These are phyloP conservation scores for Penicillium sp. DNA, from an alignment of 2,329 filamentous ascomycete genomes.

Conservation along the genomic window DNA sequence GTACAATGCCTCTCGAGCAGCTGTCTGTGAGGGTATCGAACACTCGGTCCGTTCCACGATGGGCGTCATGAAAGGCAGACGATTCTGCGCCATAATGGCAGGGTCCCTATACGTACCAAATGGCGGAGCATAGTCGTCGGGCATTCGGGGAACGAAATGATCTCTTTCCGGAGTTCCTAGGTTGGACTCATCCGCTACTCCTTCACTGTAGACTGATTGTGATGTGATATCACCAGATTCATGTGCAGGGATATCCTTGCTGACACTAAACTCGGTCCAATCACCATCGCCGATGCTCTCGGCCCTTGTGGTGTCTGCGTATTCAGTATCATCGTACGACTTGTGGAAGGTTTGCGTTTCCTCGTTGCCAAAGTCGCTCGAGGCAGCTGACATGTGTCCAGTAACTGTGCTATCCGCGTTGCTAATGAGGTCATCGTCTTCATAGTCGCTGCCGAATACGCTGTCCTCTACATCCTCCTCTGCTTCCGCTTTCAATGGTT, in stretches of 20 bases:
- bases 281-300: constrained; percentile 65
- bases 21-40: constrained; percentile 64
- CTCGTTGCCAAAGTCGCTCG: constrained; percentile 67
- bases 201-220: constrained; percentile 24
- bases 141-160: constrained; percentile 64
- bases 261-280: constrained; percentile 85
- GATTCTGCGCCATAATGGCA: constrained; percentile 78
- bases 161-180: constrained; percentile 41
- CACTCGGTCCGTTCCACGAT: constrained; percentile 95
- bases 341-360: constrained; percentile 43
- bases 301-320: constrained; percentile 41
- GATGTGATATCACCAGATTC: constrained; percentile 19
- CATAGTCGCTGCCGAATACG: constrained; percentile 65
- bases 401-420: constrained; percentile 81
- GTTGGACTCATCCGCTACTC: constrained; percentile 28
- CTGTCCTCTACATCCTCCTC: constrained; percentile 59
- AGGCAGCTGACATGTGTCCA: constrained; percentile 64
- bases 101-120: constrained; percentile 79
- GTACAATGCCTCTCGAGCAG: constrained; percentile 57
- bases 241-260: constrained; percentile 64
- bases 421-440: constrained; percentile 76
- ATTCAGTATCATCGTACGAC: constrained; percentile 46
- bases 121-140: constrained; percentile 82
- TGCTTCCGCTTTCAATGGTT: constrained; percentile 63
- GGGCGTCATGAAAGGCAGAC: constrained; percentile 96